These are phyloP conservation scores for Phytophthora citrophthora DNA, from an alignment of 352 stramenopile species.

Conservation along the genomic window DNA sequence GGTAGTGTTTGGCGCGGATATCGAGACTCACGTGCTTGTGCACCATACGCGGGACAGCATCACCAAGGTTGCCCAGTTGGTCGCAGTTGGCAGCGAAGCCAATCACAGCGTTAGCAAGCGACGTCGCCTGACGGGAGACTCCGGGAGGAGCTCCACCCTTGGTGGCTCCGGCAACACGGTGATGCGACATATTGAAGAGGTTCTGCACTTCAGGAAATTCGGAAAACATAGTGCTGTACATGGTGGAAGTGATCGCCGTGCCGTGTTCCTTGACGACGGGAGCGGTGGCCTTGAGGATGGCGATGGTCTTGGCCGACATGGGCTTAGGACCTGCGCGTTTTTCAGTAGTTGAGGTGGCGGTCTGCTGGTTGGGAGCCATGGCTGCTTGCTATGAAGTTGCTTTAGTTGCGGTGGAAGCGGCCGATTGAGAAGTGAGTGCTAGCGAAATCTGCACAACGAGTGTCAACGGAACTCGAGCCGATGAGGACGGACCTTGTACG, in stretches of 20 bases:
- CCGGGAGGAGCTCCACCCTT: slow-evolving; percentile 21
- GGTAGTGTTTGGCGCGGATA: slow-evolving; percentile 75
- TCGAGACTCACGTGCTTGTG: slow-evolving; percentile 69
- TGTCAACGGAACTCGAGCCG: neutral
- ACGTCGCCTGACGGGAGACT: slow-evolving; percentile 49
- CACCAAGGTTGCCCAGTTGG: slow-evolving; percentile 49
- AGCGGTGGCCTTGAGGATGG: slow-evolving; percentile 71
- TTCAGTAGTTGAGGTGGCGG: neutral
- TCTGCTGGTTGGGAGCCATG: slow-evolving; percentile 28
- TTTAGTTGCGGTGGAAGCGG: slow-evolving; percentile 13
- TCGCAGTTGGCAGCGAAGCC: slow-evolving; percentile 73
- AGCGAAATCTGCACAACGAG: neutral
- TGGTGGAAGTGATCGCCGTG: slow-evolving; percentile 66
- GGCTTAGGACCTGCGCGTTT: slow-evolving; percentile 28
- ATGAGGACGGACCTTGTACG: neutral
- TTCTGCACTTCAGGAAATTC: slow-evolving; percentile 65
- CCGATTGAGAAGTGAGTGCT: slow-evolving; percentile 20
- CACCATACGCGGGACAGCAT: slow-evolving; percentile 63
- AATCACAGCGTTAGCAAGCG: slow-evolving; percentile 65
- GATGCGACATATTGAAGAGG: slow-evolving; percentile 81
- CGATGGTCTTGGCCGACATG: slow-evolving; percentile 46
- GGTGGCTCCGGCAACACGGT: slow-evolving; percentile 49
- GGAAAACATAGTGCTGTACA: slow-evolving; percentile 75
- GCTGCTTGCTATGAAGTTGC: neutral
- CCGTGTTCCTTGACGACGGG: slow-evolving; percentile 68